phyloP scores from a whole-genome alignment of 768 basidiomycete genomes.

The Calocera viscosa region DNA sequence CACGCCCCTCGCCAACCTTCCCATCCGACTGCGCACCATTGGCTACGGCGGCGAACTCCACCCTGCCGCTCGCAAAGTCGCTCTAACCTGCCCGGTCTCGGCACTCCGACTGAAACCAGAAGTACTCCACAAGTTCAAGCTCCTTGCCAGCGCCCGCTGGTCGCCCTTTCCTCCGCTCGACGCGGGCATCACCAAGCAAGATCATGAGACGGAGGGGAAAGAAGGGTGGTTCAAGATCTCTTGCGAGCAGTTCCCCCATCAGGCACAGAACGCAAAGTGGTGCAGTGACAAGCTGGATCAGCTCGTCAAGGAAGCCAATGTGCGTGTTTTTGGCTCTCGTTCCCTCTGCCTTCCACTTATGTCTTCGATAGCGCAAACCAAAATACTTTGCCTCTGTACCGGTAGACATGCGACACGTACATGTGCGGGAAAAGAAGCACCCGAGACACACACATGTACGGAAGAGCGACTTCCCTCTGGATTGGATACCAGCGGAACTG shows the following conservation, averaged over 20 bases:
- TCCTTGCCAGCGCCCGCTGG: constrained; percentile 85
- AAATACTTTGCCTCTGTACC: not conserved
- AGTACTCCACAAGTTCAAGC: constrained; percentile 71
- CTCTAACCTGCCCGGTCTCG: constrained; percentile 61
- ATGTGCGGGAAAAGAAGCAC: not conserved
- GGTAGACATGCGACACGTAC: not conserved
- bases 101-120: constrained; percentile 52
- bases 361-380: not conserved
- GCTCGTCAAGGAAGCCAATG: constrained; percentile 72
- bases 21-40: constrained; percentile 59
- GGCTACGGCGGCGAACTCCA: constrained; percentile 68
- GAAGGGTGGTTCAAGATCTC: constrained; percentile 84
- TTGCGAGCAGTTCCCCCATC: constrained; percentile 73
- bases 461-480: not conserved
- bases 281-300: constrained; percentile 74
- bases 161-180: constrained; percentile 57
- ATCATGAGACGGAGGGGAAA: constrained; percentile 19
- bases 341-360: not conserved
- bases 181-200: constrained; percentile 38
- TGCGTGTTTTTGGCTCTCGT: constrained; percentile 36
- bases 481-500: not conserved
- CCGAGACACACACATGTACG: not conserved
- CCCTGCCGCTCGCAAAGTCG: constrained; percentile 57
- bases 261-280: constrained; percentile 88
- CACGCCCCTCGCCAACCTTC: constrained; percentile 46